Percentiles rank a stretch among this genome's conserved stretches.
Evolutionary conservation across 208 protist species (phyloP).

Genomic region (Acanthamoeba healyi): DNA sequence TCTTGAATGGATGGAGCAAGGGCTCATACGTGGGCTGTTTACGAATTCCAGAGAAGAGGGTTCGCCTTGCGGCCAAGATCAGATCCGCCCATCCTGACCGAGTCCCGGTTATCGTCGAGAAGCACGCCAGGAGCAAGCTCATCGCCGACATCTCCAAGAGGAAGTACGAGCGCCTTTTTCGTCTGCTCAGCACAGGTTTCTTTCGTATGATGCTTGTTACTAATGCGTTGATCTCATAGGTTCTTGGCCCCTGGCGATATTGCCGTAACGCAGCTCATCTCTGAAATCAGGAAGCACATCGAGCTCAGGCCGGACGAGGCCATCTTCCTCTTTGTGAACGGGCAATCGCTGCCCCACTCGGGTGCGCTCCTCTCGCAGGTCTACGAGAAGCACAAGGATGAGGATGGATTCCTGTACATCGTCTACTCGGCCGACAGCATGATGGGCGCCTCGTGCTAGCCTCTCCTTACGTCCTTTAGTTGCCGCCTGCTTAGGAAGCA

Average conservation of each 20-base stretch:
- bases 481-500: neutral
- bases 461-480: no score
- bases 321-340: constrained; percentile 89
- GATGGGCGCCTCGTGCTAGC: constrained; percentile 16
- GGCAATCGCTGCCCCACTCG: constrained; percentile 86
- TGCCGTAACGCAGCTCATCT: constrained; percentile 36
- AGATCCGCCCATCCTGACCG: constrained; percentile 33
- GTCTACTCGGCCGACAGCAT: constrained; percentile 65
- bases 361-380: constrained; percentile 78
- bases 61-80: constrained; percentile 1
- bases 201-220: neutral
- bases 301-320: constrained; percentile 86
- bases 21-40: no score
- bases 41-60: constrained; percentile 32
- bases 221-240: constrained; percentile 4
- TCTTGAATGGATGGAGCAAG: no score
- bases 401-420: constrained; percentile 76
- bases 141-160: constrained; percentile 88
- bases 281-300: constrained; percentile 71
- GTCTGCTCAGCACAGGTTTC: constrained; percentile 89
- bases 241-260: constrained; percentile 67
- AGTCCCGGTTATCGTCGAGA: constrained; percentile 53
- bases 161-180: constrained; percentile 88
- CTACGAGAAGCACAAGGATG: constrained; percentile 75
- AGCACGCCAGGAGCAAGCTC: constrained; percentile 88